phyloP scores from a whole-genome alignment of 23 red algal species.

The Gracilaria gracilis region DNA sequence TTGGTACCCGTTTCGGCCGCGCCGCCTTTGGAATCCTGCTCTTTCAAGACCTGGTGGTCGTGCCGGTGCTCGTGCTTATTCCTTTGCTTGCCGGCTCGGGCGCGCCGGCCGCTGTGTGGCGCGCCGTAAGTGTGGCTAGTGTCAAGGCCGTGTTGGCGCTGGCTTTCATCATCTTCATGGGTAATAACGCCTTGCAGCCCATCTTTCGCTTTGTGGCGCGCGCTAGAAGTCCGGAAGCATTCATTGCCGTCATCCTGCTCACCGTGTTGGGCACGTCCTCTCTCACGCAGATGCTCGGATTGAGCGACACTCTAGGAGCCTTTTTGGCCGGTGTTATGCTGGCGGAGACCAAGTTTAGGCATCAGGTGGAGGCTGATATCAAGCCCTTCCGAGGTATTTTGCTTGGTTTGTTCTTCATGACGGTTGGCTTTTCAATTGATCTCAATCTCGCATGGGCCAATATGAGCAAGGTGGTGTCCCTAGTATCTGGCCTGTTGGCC shows the following conservation, averaged over 20 bases:
- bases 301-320: conserved; percentile 94
- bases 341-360: conserved; percentile 93
- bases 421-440: conserved; percentile 97
- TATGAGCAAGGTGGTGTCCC: conserved; percentile 76
- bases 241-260: conserved; percentile 95
- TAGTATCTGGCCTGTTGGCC: conserved; percentile 84
- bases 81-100: conserved; percentile 89
- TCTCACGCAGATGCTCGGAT: conserved; percentile 91
- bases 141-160: conserved; percentile 88
- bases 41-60: conserved; percentile 98
- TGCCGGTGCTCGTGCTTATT: conserved; percentile 92
- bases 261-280: conserved; percentile 90
- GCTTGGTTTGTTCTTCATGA: conserved; percentile 99
- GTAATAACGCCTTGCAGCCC: conserved; percentile 88
- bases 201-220: conserved; percentile 89
- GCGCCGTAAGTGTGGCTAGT: conserved; percentile 83
- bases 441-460: conserved; percentile 82
- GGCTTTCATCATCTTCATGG: conserved; percentile 85
- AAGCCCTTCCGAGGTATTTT: conserved; percentile 96
- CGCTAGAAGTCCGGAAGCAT: conserved; percentile 90
- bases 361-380: conserved; percentile 99
- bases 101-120: conserved; percentile 69
- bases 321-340: conserved; percentile 98
- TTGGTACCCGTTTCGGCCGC: conserved; percentile 90
- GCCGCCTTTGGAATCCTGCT: conserved; percentile 97